These are phyloP conservation scores for Podila clonocystis DNA, from an alignment of 192 early-diverging fungal species.

Conservation along the genomic window DNA sequence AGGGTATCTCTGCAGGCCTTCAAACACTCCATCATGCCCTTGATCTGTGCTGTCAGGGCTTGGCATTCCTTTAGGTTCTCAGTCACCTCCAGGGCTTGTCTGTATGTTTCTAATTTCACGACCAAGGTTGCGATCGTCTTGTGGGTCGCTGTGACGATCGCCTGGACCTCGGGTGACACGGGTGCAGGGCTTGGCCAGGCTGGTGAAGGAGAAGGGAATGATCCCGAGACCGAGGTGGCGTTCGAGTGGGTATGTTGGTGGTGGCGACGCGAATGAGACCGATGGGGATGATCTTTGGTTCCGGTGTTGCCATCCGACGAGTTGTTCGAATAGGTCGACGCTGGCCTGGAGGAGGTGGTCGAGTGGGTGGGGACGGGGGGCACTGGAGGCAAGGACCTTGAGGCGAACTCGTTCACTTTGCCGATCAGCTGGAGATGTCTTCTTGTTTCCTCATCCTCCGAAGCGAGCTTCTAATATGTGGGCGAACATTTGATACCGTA, in stretches of 20 bases:
- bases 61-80: constrained; percentile 41
- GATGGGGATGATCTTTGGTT: neutral
- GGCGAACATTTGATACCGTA: neutral
- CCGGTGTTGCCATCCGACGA: constrained; percentile 21
- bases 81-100: constrained; percentile 30
- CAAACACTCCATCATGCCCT: constrained; percentile 39
- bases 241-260: neutral
- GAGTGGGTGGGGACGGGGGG: constrained; percentile 13
- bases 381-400: constrained; percentile 28
- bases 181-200: constrained; percentile 7
- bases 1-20: constrained; percentile 40
- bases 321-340: constrained; percentile 30
- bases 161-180: constrained; percentile 17
- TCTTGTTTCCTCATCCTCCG: constrained; percentile 32
- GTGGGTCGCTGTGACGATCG: constrained; percentile 24
- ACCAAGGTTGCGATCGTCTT: constrained; percentile 29
- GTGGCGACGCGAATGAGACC: neutral
- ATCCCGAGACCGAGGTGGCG: neutral
- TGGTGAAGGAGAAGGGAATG: neutral
- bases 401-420: constrained; percentile 24
- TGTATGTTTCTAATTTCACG: constrained; percentile 30
- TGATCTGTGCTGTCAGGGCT: constrained; percentile 23
- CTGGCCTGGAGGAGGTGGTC: constrained; percentile 17
- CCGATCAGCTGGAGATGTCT: constrained; percentile 37
- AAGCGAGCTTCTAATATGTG: constrained; percentile 10